phyloP scores from a whole-genome alignment of 73 alveolate species.

The Paramecium caudatum region DNA sequence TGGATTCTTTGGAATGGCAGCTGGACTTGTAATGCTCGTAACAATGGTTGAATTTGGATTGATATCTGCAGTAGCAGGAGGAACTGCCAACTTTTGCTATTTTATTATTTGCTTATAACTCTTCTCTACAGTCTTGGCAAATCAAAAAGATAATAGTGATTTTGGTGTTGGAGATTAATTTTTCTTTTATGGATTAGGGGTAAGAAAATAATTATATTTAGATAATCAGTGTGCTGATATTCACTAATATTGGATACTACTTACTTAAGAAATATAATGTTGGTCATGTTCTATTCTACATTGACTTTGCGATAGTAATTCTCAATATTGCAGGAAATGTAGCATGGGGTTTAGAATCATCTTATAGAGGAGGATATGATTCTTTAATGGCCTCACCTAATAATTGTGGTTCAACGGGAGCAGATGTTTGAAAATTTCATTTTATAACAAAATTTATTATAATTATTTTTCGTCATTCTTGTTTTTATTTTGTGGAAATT shows the following conservation, averaged over 20 bases:
- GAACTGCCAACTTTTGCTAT: conserved; percentile 55
- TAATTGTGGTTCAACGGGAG: too few relatives aligned
- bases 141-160: not conserved
- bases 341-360: conserved; percentile 11
- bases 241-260: conserved; percentile 30
- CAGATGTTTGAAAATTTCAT: too few relatives aligned
- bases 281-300: conserved; percentile 12
- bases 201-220: not conserved
- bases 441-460: too few relatives aligned
- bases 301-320: conserved; percentile 24
- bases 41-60: conserved; percentile 69
- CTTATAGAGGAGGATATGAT: not conserved
- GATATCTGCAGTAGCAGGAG: conserved; percentile 58
- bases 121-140: conserved; percentile 1
- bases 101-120: not conserved
- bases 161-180: conserved; percentile 50
- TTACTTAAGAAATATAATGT: conserved; percentile 18
- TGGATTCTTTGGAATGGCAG: conserved; percentile 62
- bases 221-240: conserved; percentile 2
- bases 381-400: not conserved
- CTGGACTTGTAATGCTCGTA: conserved; percentile 14
- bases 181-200: conserved; percentile 41
- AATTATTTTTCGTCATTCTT: too few relatives aligned
- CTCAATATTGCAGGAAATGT: conserved; percentile 39
- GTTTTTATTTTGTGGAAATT: too few relatives aligned